phyloP scores from a whole-genome alignment of 106 monocot genomes.

The Dendrobium nobile region DNA sequence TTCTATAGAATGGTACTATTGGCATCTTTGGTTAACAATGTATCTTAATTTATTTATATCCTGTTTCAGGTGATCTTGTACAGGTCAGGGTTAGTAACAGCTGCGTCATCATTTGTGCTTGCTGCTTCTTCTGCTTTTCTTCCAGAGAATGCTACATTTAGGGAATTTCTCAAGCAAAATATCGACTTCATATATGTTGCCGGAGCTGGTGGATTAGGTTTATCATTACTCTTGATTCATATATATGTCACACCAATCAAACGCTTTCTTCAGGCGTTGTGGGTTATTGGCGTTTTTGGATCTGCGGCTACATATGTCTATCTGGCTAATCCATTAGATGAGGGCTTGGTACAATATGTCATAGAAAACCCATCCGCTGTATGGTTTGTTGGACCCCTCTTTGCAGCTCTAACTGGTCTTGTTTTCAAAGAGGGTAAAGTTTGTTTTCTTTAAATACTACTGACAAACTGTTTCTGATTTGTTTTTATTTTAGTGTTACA shows the following conservation, averaged over 20 bases:
- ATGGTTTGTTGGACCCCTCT: slow-evolving; percentile 89
- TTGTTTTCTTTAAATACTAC: background rate
- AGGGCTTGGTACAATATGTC: slow-evolving; percentile 67
- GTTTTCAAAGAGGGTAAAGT: slow-evolving; percentile 91
- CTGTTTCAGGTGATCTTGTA: slow-evolving; percentile 76
- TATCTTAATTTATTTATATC: slow-evolving; percentile 6
- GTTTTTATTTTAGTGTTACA: background rate
- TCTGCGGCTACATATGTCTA: slow-evolving; percentile 59
- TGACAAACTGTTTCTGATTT: background rate
- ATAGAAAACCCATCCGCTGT: slow-evolving; percentile 50
- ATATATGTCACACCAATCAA: slow-evolving; percentile 93
- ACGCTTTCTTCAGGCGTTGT: slow-evolving; percentile 75
- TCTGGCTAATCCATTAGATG: slow-evolving; percentile 51
- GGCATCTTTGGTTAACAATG: background rate
- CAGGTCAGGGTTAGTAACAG: slow-evolving; percentile 75
- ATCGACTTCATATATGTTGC: slow-evolving; percentile 51
- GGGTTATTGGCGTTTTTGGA: slow-evolving; percentile 69
- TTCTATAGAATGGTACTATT: background rate
- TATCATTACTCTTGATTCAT: slow-evolving; percentile 82
- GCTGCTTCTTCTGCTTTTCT: slow-evolving; percentile 63
- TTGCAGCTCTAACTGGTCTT: slow-evolving; percentile 89
- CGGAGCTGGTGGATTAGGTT: slow-evolving; percentile 82
- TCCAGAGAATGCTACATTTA: slow-evolving; percentile 40
- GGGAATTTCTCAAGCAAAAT: slow-evolving; percentile 44
- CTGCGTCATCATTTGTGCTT: slow-evolving; percentile 70